Percentiles rank a stretch among this genome's conserved stretches.
These are phyloP conservation scores for Halophytophthora batemanensis DNA, from an alignment of 352 stramenopile genomes.

Conservation along the genomic window DNA sequence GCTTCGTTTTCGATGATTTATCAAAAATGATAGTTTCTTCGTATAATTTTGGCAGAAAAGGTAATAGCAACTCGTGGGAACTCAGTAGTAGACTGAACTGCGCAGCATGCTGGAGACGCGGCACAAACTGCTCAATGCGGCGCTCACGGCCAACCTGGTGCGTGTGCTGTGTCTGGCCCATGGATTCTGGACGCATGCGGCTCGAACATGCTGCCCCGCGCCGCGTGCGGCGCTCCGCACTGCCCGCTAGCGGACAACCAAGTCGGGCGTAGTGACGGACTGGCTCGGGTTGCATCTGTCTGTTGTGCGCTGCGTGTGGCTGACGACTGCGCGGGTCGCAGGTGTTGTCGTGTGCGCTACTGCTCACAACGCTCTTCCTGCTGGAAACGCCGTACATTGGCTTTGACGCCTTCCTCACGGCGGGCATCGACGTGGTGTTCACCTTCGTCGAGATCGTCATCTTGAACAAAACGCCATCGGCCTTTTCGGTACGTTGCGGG, in stretches of 20 bases:
- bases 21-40: too few relatives aligned
- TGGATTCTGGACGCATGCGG: not conserved
- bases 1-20: too few relatives aligned
- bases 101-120: conserved; percentile 51
- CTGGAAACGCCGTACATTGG: conserved; percentile 65
- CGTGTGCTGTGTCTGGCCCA: conserved; percentile 9
- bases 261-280: too few relatives aligned
- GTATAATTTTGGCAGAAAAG: too few relatives aligned
- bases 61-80: too few relatives aligned
- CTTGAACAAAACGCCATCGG: conserved; percentile 78
- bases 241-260: too few relatives aligned
- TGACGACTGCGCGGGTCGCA: conserved; percentile 13
- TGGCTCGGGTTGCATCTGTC: conserved; percentile 9
- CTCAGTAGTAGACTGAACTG: too few relatives aligned
- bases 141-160: conserved; percentile 66
- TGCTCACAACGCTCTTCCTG: conserved; percentile 70
- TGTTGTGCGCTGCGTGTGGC: not conserved
- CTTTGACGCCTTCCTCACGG: conserved; percentile 65
- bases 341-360: conserved; percentile 55
- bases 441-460: conserved; percentile 75
- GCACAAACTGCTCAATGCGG: conserved; percentile 68
- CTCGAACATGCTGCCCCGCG: not conserved
- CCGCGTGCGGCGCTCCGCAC: not conserved
- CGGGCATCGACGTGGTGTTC: conserved; percentile 57
- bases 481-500: conserved; percentile 56